Conservation (phyloP, 169 alveolate genomes). For the Plasmodium vivax region DNA sequence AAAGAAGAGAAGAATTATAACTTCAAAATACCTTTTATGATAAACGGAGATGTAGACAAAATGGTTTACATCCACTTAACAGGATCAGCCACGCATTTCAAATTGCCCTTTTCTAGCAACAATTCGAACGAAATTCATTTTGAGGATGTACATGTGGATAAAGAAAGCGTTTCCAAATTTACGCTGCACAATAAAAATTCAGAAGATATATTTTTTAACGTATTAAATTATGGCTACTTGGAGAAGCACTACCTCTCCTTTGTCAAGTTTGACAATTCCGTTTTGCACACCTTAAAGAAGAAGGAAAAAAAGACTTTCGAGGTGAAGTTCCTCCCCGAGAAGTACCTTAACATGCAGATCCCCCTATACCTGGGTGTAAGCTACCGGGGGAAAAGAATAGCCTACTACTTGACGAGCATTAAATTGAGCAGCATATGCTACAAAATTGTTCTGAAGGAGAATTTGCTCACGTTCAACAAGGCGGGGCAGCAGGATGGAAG, state of each 20-base stretch:
- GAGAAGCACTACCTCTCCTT: conserved; percentile 25
- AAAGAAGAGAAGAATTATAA: conserved; percentile 54
- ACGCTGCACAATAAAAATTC: conserved; percentile 40
- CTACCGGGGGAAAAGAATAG: conserved; percentile 12
- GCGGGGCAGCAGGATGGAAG: neutral
- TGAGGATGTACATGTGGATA: conserved; percentile 65
- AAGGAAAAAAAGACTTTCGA: conserved; percentile 69
- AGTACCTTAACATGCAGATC: conserved; percentile 31
- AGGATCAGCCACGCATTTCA: conserved; percentile 62
- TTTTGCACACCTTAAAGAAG: conserved; percentile 33
- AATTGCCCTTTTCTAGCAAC: conserved; percentile 57
- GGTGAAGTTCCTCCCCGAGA: conserved; percentile 51
- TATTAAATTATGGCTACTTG: conserved; percentile 32
- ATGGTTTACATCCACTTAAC: conserved; percentile 12
- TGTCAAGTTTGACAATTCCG: conserved; percentile 48
- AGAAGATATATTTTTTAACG: conserved; percentile 62
- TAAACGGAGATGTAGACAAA: conserved; percentile 33
- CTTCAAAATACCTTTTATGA: conserved; percentile 55
- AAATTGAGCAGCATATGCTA: conserved; percentile 55
- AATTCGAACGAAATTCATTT: conserved; percentile 48
- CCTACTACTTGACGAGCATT: conserved; percentile 44
- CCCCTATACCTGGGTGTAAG: conserved; percentile 53
- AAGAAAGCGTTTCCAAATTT: conserved; percentile 46
- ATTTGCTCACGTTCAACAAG: conserved; percentile 37
- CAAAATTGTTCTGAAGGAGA: conserved; percentile 50